A percentile compares a stretch with the other conserved stretches of the same genome.
Evolutionary conservation across 345 rosid species (phyloP).

Genomic region (Eucalyptus sp.): DNA sequence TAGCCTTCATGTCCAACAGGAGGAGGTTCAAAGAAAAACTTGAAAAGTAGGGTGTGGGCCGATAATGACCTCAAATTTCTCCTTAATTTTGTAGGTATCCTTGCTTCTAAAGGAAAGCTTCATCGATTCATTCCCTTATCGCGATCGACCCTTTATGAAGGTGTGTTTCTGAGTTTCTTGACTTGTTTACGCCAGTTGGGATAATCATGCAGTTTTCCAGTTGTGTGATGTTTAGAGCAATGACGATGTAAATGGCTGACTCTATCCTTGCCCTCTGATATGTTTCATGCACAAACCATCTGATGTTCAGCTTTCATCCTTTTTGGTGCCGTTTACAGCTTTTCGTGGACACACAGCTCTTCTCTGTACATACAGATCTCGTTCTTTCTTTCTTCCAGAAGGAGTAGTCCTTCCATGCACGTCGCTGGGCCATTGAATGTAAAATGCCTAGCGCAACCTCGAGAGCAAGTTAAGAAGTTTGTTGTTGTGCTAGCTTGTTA

Average conservation of each 20-base stretch:
- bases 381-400: constrained; percentile 89
- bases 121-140: constrained; percentile 70
- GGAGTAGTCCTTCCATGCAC: constrained; percentile 30
- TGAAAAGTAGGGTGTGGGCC: not conserved
- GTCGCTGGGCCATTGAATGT: not conserved
- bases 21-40: not conserved
- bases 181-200: not conserved
- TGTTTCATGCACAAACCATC: not conserved
- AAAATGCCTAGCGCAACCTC: not conserved
- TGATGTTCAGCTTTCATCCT: not conserved
- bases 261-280: not conserved
- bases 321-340: constrained; percentile 18
- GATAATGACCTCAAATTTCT: not conserved
- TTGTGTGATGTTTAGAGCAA: not conserved
- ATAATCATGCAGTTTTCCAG: not conserved
- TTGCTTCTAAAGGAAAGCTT: constrained; percentile 90
- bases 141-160: constrained; percentile 88
- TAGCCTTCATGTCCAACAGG: not conserved
- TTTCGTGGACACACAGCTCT: constrained; percentile 89
- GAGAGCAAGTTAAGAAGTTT: not conserved
- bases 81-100: constrained; percentile 45
- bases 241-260: not conserved
- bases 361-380: constrained; percentile 92
- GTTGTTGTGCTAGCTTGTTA: not conserved
- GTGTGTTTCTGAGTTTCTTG: constrained; percentile 7